Base-by-base conservation (phyloP, 208 protist genomes). In the Leishmania guyanensis region DNA sequence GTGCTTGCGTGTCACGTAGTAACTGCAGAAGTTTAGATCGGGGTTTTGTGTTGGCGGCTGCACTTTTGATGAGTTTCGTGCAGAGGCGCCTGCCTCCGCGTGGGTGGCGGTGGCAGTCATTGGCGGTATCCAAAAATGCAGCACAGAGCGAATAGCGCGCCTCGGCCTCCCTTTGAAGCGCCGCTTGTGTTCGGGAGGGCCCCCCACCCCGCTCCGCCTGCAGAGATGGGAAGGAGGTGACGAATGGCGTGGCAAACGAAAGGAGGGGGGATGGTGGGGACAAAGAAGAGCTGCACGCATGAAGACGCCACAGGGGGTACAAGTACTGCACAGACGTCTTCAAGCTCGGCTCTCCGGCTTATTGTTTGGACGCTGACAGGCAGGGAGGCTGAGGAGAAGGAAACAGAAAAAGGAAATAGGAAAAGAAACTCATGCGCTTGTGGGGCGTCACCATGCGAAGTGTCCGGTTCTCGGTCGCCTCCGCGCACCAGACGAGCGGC, bases 1-100 rank as follows among this genome's bases (percentile, higher is more conserved):
- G 53, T 89, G 86, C 80, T 96, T 96, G 20, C 84, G 86, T 22
- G 56, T n/a, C 17, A 96, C 65, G 76, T 94, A 96, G 74, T 87
- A 92, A 69, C 86, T 88, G 79, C 93, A 96, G 53, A 79, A 72
- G 17, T 26, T n/a, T 6, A 68, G 73, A 62, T 93, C 91, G 3
- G 92, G 90, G 73, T 96, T 96, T 43, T 71, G 73, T 10, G 20
- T 54, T 17, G 91, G 84, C 39, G 77, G 4, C 62, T 87, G 81
- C 48, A 66, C 48, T 72, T 75, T 86, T 20, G 56, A 56, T 33
- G 53, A 39, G 68, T 87, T 87, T 46, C 50, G 74, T 51, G 78
- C 60, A 60, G 72, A 72, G 51, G 22, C 43, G n/a, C 26, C 33
- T 53, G 39, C 64, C 73, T 82, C 71, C 36, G 26, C 16, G 10